These are phyloP conservation scores for Chalciporus chontae DNA, from an alignment of 768 basidiomycete genomes.

Conservation along the genomic window DNA sequence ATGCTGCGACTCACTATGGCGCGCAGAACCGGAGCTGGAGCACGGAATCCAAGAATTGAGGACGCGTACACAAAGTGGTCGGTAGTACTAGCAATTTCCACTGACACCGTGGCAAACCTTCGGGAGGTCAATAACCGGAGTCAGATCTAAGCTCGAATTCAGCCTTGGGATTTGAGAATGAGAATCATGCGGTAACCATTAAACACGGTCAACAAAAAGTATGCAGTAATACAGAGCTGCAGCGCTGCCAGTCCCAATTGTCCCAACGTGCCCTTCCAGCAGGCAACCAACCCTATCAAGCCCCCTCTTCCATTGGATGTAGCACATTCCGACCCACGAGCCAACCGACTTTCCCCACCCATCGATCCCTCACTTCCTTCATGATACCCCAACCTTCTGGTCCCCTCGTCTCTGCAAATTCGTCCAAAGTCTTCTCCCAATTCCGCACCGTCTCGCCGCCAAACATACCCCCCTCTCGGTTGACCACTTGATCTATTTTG, in stretches of 20 bases:
- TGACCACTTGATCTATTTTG: constrained; percentile 65
- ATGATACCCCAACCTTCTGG: constrained; percentile 39
- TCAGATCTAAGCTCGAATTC: too few species aligned
- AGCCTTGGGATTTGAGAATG: too few species aligned
- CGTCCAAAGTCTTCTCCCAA: constrained; percentile 71
- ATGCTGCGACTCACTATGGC: too few species aligned
- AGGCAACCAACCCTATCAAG: constrained; percentile 5
- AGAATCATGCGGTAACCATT: too few species aligned
- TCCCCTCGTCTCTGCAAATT: constrained; percentile 53
- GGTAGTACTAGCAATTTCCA: too few species aligned
- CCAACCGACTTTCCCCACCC: constrained; percentile 79
- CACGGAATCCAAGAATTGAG: too few species aligned
- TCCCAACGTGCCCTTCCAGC: not conserved
- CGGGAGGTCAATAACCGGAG: too few species aligned
- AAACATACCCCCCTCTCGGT: constrained; percentile 76
- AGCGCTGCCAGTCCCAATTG: not conserved
- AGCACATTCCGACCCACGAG: constrained; percentile 48
- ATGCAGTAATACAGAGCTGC: not conserved
- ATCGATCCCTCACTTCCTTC: constrained; percentile 53
- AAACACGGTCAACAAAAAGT: not conserved
- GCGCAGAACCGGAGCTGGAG: too few species aligned
- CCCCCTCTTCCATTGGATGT: constrained; percentile 32
- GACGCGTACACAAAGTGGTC: too few species aligned
- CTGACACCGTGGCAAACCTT: too few species aligned
- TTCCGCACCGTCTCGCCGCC: constrained; percentile 61